Conservation (phyloP, 495 filamentous ascomycete genomes). For the Penicillium nucicola region DNA sequence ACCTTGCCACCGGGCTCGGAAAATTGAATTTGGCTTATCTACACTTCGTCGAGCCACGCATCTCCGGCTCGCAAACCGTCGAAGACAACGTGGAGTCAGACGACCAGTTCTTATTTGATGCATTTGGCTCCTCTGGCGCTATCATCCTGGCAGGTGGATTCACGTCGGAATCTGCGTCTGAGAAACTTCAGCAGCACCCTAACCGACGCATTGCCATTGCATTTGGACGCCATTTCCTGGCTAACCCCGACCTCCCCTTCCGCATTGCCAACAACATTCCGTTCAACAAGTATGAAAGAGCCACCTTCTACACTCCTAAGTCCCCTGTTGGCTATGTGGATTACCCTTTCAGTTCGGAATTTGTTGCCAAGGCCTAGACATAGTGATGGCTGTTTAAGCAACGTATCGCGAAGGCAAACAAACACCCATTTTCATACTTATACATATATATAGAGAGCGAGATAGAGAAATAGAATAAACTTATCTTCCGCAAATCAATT, state of each 20-base stretch:
- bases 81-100: too few species aligned
- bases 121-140: too few species aligned
- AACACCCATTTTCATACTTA: too few species aligned
- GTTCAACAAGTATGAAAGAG: constrained; percentile 50
- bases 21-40: constrained; percentile 56
- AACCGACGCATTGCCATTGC: constrained; percentile 45
- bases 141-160: constrained; percentile 61
- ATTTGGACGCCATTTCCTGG: constrained; percentile 62
- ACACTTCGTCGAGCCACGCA: constrained; percentile 54
- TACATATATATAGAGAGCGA: too few species aligned
- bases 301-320: constrained; percentile 50
- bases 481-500: too few species aligned
- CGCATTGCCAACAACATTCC: constrained; percentile 50
- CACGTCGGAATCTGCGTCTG: constrained; percentile 36
- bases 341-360: constrained; percentile 44
- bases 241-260: constrained; percentile 65
- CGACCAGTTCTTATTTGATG: constrained; percentile 42
- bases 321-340: constrained; percentile 54
- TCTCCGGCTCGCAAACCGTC: constrained; percentile 37
- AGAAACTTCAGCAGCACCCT: background rate
- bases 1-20: constrained; percentile 47
- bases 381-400: too few species aligned
- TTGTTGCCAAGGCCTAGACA: too few species aligned
- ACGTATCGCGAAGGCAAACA: too few species aligned
- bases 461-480: too few species aligned